Percentiles rank a stretch among this genome's conserved stretches.
These are phyloP conservation scores for Mycena olivaceomarginata DNA, from an alignment of 768 basidiomycete species.

Conservation along the genomic window DNA sequence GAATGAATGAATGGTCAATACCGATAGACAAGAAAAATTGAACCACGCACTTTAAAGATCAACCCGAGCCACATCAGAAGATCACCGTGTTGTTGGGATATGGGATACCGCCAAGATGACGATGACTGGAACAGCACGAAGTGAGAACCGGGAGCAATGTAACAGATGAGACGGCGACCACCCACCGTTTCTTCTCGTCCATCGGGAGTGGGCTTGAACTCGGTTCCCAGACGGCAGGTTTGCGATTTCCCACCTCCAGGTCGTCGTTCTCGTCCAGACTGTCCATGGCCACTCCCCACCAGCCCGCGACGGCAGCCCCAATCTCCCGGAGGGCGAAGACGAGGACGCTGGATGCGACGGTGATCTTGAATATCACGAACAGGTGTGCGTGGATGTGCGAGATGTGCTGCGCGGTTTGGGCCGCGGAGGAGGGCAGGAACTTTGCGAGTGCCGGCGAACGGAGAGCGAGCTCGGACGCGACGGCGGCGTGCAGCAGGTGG, in stretches of 20 bases:
- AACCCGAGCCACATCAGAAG: not conserved
- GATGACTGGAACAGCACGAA: not conserved
- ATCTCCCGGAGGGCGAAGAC: not conserved
- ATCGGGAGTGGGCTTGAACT: not conserved
- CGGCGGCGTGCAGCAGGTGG: not conserved
- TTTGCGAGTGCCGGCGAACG: not conserved
- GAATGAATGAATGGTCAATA: not conserved
- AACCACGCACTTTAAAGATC: not conserved
- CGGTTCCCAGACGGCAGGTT: not conserved
- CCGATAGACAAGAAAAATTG: not conserved
- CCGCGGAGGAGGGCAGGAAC: not conserved
- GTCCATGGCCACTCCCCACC: not conserved
- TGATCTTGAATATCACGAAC: not conserved
- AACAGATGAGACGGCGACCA: not conserved
- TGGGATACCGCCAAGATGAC: not conserved
- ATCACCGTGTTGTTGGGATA: conserved; percentile 1
- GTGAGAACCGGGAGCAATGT: not conserved
- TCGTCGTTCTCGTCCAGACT: not conserved
- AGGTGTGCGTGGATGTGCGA: not conserved
- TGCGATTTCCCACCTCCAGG: not conserved
- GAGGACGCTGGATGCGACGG: not conserved
- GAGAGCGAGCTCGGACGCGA: not conserved
- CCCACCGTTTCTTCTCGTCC: not conserved
- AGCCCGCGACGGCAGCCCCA: not conserved
- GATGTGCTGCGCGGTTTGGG: not conserved